Conservation (phyloP, 495 filamentous ascomycete species). For the Penicillium antarcticum region DNA sequence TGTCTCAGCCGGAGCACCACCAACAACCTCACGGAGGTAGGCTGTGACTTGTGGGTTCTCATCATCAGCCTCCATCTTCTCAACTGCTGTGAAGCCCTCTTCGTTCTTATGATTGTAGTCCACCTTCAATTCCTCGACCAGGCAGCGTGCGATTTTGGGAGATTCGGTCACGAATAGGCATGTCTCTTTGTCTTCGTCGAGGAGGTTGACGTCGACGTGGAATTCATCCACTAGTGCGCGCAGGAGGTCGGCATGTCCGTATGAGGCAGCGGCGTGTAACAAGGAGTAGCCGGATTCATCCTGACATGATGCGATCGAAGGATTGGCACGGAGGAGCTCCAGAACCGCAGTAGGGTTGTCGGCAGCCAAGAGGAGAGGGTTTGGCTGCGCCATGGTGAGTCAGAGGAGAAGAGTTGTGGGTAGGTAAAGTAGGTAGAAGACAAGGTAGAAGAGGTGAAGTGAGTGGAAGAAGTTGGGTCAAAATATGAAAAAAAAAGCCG, state of each 20-base stretch:
- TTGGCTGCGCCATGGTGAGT: slow-evolving; percentile 52
- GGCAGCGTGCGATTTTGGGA: slow-evolving; percentile 65
- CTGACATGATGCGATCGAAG: slow-evolving; percentile 62
- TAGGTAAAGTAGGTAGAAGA: neutral
- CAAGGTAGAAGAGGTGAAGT: neutral
- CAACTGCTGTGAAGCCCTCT: slow-evolving; percentile 65
- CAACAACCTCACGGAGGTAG: slow-evolving; percentile 57
- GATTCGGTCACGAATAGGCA: slow-evolving; percentile 83
- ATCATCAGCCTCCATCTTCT: slow-evolving; percentile 67
- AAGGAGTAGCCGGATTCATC: slow-evolving; percentile 88
- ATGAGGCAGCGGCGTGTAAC: slow-evolving; percentile 87
- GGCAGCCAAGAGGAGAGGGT: slow-evolving; percentile 75
- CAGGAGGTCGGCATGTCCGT: slow-evolving; percentile 79
- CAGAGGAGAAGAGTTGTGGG: slow-evolving; percentile 7
- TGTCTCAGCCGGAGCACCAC: slow-evolving; percentile 17
- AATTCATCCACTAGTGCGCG: slow-evolving; percentile 74
- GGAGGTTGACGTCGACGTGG: slow-evolving; percentile 71
- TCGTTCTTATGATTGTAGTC: slow-evolving; percentile 58
- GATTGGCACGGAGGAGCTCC: slow-evolving; percentile 62
- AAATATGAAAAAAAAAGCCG: slow-evolving; percentile 6
- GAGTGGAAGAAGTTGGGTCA: neutral
- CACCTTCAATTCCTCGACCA: slow-evolving; percentile 78
- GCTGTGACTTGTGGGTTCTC: slow-evolving; percentile 66
- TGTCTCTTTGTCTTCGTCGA: slow-evolving; percentile 87
- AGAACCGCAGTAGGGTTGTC: slow-evolving; percentile 67